Evolutionary conservation across 164 flowering plant species (phyloP).

Genomic region (Umbilicus rupestris): DNA sequence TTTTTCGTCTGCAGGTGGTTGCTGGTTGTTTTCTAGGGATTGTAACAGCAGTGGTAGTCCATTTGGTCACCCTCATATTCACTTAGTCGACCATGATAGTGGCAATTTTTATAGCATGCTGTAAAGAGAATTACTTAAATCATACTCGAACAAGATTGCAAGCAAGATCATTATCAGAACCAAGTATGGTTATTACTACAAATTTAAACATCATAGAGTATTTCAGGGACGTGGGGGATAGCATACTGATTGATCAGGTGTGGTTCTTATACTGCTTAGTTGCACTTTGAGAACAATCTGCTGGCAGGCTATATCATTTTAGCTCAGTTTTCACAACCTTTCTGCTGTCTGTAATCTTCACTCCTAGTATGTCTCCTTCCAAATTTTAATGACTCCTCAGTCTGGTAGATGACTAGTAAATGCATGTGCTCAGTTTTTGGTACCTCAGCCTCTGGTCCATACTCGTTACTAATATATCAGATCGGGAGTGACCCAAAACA

Average conservation of each 20-base stretch:
- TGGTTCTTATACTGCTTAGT: too few species aligned
- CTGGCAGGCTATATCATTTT: not conserved
- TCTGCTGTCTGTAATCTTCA: too few species aligned
- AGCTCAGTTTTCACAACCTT: too few species aligned
- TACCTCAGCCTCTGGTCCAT: too few species aligned
- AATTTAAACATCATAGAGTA: not conserved
- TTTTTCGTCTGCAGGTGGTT: not conserved
- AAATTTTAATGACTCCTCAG: too few species aligned
- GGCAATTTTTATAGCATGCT: not conserved
- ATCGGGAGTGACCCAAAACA: too few species aligned
- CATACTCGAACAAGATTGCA: not conserved
- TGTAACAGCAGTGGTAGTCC: conserved; percentile 1
- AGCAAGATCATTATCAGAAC: not conserved
- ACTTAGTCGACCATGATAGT: not conserved
- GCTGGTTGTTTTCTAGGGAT: conserved; percentile 7
- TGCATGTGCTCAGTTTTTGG: too few species aligned
- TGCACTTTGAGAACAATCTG: not conserved
- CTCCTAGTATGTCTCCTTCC: too few species aligned
- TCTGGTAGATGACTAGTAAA: too few species aligned
- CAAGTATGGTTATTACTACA: not conserved
- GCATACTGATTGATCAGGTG: too few species aligned
- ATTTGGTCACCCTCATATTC: not conserved
- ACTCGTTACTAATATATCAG: too few species aligned
- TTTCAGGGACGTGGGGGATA: too few species aligned
- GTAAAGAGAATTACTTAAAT: not conserved